Conservation (phyloP, 2,329 filamentous ascomycete species). For the Raffaelea albimanens region DNA sequence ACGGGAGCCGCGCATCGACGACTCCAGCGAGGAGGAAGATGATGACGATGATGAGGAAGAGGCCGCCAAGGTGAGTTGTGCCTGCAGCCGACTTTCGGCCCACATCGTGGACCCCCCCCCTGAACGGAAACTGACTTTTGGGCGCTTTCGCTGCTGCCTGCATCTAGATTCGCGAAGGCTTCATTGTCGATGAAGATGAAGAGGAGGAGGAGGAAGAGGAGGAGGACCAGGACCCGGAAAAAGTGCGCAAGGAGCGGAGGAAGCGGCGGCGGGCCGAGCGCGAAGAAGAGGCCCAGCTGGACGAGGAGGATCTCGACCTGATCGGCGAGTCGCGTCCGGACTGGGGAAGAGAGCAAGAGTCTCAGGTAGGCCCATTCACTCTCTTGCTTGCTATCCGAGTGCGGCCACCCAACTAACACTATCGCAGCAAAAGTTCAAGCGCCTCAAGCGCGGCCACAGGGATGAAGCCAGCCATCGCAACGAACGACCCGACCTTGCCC, state of each 20-base stretch:
- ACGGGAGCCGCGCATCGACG: slow-evolving; percentile 46
- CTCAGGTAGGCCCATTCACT: slow-evolving; percentile 49
- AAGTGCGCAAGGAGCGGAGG: slow-evolving; percentile 53
- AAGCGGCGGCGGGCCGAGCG: slow-evolving; percentile 71
- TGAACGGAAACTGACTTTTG: not conserved
- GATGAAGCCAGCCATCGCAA: slow-evolving; percentile 58
- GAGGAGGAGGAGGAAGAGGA: slow-evolving; percentile 70
- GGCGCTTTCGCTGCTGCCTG: not conserved
- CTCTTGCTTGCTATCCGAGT: not conserved
- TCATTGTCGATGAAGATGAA: slow-evolving; percentile 82
- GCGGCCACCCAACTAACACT: not conserved
- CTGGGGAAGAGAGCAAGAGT: slow-evolving; percentile 54
- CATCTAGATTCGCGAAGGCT: slow-evolving; percentile 75
- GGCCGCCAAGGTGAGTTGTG: slow-evolving; percentile 52
- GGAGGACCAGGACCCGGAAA: slow-evolving; percentile 47
- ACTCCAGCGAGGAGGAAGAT: slow-evolving; percentile 87
- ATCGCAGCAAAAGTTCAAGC: slow-evolving; percentile 79
- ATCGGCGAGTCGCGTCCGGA: slow-evolving; percentile 76
- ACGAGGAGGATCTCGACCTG: slow-evolving; percentile 92
- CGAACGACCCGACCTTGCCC: slow-evolving; percentile 65
- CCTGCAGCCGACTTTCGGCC: no score
- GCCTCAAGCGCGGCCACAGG: slow-evolving; percentile 83
- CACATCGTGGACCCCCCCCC: not conserved
- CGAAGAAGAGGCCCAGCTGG: slow-evolving; percentile 78
- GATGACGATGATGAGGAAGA: slow-evolving; percentile 89